Evolutionary conservation across 306 rosid species (phyloP).

Genomic region (Vigna trinervia): DNA sequence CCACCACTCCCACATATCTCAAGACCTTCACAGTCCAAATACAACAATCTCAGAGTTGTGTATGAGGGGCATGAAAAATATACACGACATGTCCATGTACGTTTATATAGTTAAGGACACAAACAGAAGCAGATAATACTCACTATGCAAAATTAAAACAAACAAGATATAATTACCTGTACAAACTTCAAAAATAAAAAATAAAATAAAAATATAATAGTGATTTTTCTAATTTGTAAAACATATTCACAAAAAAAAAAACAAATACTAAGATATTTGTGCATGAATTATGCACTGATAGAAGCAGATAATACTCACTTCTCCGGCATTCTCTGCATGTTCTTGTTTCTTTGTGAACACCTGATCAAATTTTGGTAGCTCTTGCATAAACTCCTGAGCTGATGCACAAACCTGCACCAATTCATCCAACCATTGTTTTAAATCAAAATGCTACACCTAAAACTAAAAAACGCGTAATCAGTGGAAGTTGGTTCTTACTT

Average conservation of each 20-base stretch:
- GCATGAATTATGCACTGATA: conserved; percentile 17
- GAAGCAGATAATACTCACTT: conserved; percentile 66
- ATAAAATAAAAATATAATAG: not conserved
- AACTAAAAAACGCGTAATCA: conserved; percentile 32
- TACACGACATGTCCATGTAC: not conserved
- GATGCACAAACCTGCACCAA: conserved; percentile 74
- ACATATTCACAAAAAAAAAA: not conserved
- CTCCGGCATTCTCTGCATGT: conserved; percentile 86
- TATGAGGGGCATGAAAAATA: not conserved
- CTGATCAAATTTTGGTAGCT: conserved; percentile 75
- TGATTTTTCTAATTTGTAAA: not conserved
- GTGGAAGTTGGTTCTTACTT: conserved; percentile 56
- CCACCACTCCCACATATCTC: conserved; percentile 97
- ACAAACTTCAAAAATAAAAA: not conserved
- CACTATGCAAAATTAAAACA: not conserved
- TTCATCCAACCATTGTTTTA: conserved; percentile 39
- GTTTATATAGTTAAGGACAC: not conserved
- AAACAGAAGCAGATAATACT: not conserved
- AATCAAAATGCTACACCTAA: conserved; percentile 35
- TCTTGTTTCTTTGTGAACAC: conserved; percentile 64
- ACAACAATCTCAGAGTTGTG: conserved; percentile 39
- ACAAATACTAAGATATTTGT: not conserved
- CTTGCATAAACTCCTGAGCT: conserved; percentile 84
- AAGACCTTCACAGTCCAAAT: conserved; percentile 73
- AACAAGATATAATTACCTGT: not conserved